A percentile compares a stretch with the other conserved stretches of the same genome.
Conservation (phyloP, 2,329 filamentous ascomycete genomes). For the Alternaria arborescens region DNA sequence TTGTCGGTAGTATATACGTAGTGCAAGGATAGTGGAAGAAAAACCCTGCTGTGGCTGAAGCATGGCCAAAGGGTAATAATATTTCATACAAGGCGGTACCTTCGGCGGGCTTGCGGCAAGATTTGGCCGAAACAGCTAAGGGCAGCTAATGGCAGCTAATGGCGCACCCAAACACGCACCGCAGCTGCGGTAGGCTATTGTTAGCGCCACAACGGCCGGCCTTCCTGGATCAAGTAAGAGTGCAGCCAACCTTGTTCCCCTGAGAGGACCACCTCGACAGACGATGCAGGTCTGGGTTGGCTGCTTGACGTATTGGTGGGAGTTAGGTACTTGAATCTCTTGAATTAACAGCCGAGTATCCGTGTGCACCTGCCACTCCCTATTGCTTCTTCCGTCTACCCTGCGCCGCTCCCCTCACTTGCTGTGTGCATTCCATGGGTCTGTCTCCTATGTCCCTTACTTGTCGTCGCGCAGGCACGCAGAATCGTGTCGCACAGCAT, state of each 20-base stretch:
- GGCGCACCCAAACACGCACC: slow-evolving; percentile 1
- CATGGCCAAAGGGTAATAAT: slow-evolving; percentile 2
- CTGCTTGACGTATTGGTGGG: slow-evolving; percentile 20
- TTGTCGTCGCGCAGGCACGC: slow-evolving; percentile 30
- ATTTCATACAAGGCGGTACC: not conserved
- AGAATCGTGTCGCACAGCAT: slow-evolving; percentile 30
- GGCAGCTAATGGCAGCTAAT: not conserved
- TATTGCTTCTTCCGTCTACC: slow-evolving; percentile 14
- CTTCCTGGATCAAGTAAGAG: slow-evolving; percentile 11
- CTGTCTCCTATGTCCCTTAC: slow-evolving; percentile 25
- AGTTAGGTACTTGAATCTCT: slow-evolving; percentile 22
- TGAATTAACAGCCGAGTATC: slow-evolving; percentile 28
- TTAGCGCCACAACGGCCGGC: slow-evolving; percentile 18
- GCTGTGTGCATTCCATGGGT: slow-evolving; percentile 13
- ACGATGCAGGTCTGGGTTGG: slow-evolving; percentile 5
- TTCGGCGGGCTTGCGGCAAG: not conserved
- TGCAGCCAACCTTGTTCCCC: slow-evolving; percentile 19
- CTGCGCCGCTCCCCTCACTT: slow-evolving; percentile 22
- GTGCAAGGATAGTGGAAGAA: not conserved
- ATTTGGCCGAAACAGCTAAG: not conserved
- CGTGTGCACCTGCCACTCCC: slow-evolving; percentile 33
- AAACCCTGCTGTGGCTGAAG: slow-evolving; percentile 21
- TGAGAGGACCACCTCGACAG: slow-evolving; percentile 16
- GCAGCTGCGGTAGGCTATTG: slow-evolving; percentile 10
- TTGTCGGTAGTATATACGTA: not conserved